phyloP scores from a whole-genome alignment of 2,329 filamentous ascomycete species.

The Talaromyces verruculosus region DNA sequence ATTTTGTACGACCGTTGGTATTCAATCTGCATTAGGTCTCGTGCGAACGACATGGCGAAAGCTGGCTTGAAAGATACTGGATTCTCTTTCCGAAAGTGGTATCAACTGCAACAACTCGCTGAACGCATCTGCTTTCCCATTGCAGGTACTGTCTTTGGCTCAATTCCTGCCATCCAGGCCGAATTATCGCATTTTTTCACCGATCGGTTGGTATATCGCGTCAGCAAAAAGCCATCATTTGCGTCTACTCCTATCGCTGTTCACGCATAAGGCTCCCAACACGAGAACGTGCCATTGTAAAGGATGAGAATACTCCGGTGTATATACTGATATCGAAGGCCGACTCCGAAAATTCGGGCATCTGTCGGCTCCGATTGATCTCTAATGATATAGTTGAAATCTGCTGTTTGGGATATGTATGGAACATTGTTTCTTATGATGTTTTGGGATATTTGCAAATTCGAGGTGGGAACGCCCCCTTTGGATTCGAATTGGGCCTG shows the following conservation, averaged over 20 bases:
- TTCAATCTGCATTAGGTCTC: constrained; percentile 57
- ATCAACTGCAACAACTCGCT: constrained; percentile 57
- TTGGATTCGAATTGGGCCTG: background rate
- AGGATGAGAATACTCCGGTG: no score
- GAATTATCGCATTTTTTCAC: constrained; percentile 71
- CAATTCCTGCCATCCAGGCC: constrained; percentile 66
- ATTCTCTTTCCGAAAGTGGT: constrained; percentile 60
- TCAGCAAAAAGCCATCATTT: constrained; percentile 64
- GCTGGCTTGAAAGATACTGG: constrained; percentile 62
- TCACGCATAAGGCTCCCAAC: background rate
- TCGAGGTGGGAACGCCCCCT: background rate
- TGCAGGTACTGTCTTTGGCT: constrained; percentile 66
- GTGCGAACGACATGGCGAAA: constrained; percentile 65
- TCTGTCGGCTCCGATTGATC: background rate
- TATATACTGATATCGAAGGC: background rate
- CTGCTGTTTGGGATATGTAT: background rate
- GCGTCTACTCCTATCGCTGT: constrained; percentile 23
- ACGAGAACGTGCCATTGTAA: background rate
- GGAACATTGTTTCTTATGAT: background rate
- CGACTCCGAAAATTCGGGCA: background rate
- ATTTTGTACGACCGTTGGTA: constrained; percentile 69
- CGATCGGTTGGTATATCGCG: constrained; percentile 66
- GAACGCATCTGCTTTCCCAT: constrained; percentile 67
- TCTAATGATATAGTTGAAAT: background rate
- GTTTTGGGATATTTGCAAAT: background rate